Conservation (phyloP, 1,284 basidiomycete species). For the Cutaneotrichosporon dermatis region DNA sequence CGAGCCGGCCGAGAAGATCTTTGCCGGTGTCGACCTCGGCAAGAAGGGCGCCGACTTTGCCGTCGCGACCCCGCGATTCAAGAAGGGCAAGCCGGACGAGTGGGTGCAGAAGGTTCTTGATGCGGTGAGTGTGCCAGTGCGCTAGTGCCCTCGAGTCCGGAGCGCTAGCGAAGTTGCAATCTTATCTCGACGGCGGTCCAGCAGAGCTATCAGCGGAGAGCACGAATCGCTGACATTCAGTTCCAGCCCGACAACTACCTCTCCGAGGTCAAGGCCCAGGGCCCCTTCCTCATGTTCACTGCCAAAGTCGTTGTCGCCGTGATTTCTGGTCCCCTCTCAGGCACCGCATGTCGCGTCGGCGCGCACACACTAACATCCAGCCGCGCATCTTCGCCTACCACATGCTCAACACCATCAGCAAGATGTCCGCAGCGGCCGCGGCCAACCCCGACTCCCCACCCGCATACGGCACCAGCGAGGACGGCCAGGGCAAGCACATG, state of each 20-base stretch:
- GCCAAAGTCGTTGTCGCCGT: slow-evolving; percentile 50
- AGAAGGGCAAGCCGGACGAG: slow-evolving; percentile 76
- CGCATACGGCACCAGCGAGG: slow-evolving; percentile 67
- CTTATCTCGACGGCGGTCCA: not conserved
- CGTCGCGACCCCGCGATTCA: slow-evolving; percentile 84
- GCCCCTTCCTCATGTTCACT: slow-evolving; percentile 78
- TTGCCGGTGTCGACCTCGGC: slow-evolving; percentile 75
- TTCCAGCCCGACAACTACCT: slow-evolving; percentile 55
- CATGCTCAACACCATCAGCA: slow-evolving; percentile 77
- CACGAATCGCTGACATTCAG: slow-evolving; percentile 31
- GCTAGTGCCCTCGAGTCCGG: not conserved
- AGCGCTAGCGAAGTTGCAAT: not conserved
- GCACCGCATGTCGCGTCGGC: slow-evolving; percentile 7
- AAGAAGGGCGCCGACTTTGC: slow-evolving; percentile 92
- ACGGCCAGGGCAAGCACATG: slow-evolving; percentile 66
- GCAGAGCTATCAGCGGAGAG: not conserved
- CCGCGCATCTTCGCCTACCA: slow-evolving; percentile 61
- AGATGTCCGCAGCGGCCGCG: slow-evolving; percentile 53
- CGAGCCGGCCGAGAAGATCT: slow-evolving; percentile 69
- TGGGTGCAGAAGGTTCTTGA: slow-evolving; percentile 69
- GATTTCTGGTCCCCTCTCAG: not conserved
- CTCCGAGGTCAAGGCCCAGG: slow-evolving; percentile 57
- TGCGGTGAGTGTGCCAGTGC: slow-evolving; percentile 55
- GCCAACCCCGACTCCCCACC: slow-evolving; percentile 41
- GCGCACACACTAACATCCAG: slow-evolving; percentile 30